These are phyloP conservation scores for Rickenella mellea DNA, from an alignment of 768 basidiomycete genomes.

Conservation along the genomic window DNA sequence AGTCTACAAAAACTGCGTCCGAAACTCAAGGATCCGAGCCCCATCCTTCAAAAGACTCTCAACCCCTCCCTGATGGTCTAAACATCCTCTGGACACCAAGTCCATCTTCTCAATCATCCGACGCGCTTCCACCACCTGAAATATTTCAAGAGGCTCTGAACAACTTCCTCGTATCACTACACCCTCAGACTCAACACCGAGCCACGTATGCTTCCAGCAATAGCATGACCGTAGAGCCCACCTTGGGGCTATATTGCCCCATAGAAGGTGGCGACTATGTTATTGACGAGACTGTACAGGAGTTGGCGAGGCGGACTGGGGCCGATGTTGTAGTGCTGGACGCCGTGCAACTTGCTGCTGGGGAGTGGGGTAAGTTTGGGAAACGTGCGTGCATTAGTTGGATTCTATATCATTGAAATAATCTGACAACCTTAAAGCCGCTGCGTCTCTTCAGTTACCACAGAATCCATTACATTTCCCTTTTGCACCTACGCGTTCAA, in stretches of 20 bases:
- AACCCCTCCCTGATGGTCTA: slow-evolving; percentile 45
- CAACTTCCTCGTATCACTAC: slow-evolving; percentile 67
- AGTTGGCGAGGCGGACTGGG: slow-evolving; percentile 61
- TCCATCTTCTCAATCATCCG: slow-evolving; percentile 23
- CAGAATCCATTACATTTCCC: slow-evolving; percentile 71
- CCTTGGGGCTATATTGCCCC: slow-evolving; percentile 80
- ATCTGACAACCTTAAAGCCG: slow-evolving; percentile 35
- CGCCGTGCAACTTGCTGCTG: slow-evolving; percentile 74
- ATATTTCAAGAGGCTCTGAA: slow-evolving; percentile 69
- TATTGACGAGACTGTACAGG: slow-evolving; percentile 68
- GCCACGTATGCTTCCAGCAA: slow-evolving; percentile 48
- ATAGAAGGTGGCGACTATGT: slow-evolving; percentile 83
- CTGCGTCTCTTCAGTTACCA: slow-evolving; percentile 55
- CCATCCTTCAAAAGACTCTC: slow-evolving; percentile 21
- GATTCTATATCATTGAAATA: not conserved
- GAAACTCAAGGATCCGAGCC: slow-evolving; percentile 10
- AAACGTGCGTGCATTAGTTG: slow-evolving; percentile 37
- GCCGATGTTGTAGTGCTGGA: slow-evolving; percentile 84
- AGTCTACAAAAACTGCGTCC: too few species aligned
- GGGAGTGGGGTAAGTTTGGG: slow-evolving; percentile 82
- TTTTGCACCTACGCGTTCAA: slow-evolving; percentile 16
- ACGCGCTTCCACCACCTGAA: slow-evolving; percentile 57
- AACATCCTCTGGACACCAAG: slow-evolving; percentile 61
- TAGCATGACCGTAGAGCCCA: slow-evolving; percentile 61
- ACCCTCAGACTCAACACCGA: slow-evolving; percentile 73